phyloP scores from a whole-genome alignment of 768 basidiomycete species.

The Hygrocybe punicea region DNA sequence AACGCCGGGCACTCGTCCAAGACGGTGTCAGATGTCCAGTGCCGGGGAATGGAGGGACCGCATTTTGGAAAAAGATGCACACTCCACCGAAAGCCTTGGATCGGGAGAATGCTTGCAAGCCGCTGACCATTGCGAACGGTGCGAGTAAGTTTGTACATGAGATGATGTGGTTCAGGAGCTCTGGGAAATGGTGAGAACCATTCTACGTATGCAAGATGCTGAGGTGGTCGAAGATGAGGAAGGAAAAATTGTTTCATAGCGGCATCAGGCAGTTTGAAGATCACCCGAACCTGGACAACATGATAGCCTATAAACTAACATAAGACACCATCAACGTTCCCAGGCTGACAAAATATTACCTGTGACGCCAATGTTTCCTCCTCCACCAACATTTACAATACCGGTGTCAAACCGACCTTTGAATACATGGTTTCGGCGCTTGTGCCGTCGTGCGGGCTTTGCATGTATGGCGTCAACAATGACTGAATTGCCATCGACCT shows the following conservation, averaged over 20 bases:
- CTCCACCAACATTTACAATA: too few species aligned
- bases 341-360: too few species aligned
- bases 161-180: slow-evolving; percentile 14
- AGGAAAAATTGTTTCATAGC: slow-evolving; percentile 8
- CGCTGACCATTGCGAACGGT: slow-evolving; percentile 3
- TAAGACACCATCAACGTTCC: too few species aligned
- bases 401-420: too few species aligned
- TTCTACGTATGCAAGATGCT: slow-evolving; percentile 26
- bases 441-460: too few species aligned
- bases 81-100: slow-evolving; percentile 25
- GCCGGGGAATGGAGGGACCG: slow-evolving; percentile 22
- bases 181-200: slow-evolving; percentile 21
- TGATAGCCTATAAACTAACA: slow-evolving; percentile 23
- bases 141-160: slow-evolving; percentile 18
- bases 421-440: too few species aligned
- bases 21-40: slow-evolving; percentile 33
- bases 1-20: slow-evolving; percentile 29
- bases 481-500: too few species aligned
- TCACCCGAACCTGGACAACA: slow-evolving; percentile 21
- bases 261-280: slow-evolving; percentile 21
- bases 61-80: slow-evolving; percentile 33
- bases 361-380: too few species aligned
- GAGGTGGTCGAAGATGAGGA: slow-evolving; percentile 1
- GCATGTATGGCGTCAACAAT: too few species aligned
- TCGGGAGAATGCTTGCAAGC: slow-evolving; percentile 25